Evolutionary conservation across 768 basidiomycete species (phyloP), one percentile per base, ranked within the genome.

Genomic region (Punctularia strigosozonata): DNA sequence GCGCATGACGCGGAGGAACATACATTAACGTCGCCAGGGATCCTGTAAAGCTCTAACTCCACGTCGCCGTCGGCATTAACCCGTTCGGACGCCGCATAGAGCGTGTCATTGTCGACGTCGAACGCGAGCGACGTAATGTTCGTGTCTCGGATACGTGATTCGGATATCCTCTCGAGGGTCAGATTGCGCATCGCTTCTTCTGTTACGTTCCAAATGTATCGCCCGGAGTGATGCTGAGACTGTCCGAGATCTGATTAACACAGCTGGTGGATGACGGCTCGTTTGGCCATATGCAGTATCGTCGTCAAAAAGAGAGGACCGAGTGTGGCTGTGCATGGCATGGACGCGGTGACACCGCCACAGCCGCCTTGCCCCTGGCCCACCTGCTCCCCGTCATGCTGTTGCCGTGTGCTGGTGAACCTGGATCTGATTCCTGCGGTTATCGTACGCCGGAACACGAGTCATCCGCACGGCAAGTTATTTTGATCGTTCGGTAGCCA

Each of bases 21-120:
- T 24, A 65, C 8, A 7, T 41, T 24, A 22, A 20, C 31, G 12
- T 24, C 43, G n/a, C 38, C 45, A 2, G 44, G 46, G 3, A 54
- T 54, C 49, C 55, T 73, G 73, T 77, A 80, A 24, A 87, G 55
- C 42, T 74, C 67, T 7, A 84, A 63, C 17, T 67, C 66, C 5
- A 77, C 69, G 28, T 70, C 68, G 5, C 64, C 68, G 43, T 73
- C 72, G 31, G 50, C 47, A 43, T 57, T 61, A 39, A 49, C 50
- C 36, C 53, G 48, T 51, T 80, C 80, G 1, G 75, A 72, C 10
- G 71, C 64, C n/a, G 65, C 64, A 53, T 77, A 83, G 30, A 75
- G 50, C 1, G 62, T 58, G 49, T 73, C 66, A 50, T 77, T 71
- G 55, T 86, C 81, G 22, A 76, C 57, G 59, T 86, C 79, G 46